Base-by-base conservation (phyloP, 140 eudicot species). In the Bidens hawaiensis region DNA sequence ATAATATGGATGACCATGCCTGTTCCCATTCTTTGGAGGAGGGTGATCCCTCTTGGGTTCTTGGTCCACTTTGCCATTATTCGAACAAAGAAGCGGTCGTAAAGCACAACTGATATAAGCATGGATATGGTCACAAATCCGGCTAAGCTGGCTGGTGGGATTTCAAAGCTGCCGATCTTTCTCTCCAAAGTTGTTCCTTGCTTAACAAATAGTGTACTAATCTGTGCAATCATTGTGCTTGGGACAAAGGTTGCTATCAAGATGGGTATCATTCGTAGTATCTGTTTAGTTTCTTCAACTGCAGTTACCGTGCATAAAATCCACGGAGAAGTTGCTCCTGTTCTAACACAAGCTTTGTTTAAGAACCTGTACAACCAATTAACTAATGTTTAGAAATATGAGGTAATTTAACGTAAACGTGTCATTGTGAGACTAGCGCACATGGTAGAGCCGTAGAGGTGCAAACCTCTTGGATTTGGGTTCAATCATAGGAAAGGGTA, bases 231-330 rank as follows among this genome's bases (percentile, higher is more conserved):
- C 94, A 88, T 88, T 17, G 82, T 74, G 68, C 94, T 88, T 34
- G 96, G 96, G 38, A 88, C 45, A 25, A 88, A 69, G 2, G 87
- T 79, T 41, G 81, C 83, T 1, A 82, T 14, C 52, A 88, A 65
- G 55, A 88, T 84, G 18, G 96, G 96, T 48, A 88, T 62, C 94
- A 88, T 88, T 74, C 79, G 41, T 11, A 88, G 69, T 60, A 88
- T 88, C 56, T 81, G 89, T 55, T 88, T 88, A 0, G 96, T 84
- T 69, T 88, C 96, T 43, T 88, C 96, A 21, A 88, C 96, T 61
- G 81, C 82, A 0, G 96, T 81, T 6, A 88, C 89, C 0, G 94
- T 30, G 48, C 83, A 81, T 67, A 79, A 75, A 76, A 74, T 70
- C 91, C 91, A 81, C 26, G 83, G 79, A 49, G 56, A 34, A 5